A percentile compares a stretch with the other conserved stretches of the same genome.
These are phyloP conservation scores for Musa balbisiana DNA, from an alignment of 202 grass and related monocot genomes.

Conservation along the genomic window DNA sequence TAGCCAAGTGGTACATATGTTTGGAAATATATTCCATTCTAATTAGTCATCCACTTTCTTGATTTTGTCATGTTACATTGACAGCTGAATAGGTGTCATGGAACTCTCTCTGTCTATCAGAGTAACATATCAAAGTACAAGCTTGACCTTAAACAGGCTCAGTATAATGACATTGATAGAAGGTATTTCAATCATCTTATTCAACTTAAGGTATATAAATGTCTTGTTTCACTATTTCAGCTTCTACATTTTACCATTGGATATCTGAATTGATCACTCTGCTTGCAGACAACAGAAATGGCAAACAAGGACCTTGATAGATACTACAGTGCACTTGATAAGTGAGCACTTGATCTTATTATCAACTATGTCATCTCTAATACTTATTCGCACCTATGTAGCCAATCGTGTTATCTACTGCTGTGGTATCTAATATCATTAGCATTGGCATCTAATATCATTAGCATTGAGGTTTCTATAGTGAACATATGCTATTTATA, in stretches of 20 bases:
- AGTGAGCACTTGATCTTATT: slow-evolving; percentile 37
- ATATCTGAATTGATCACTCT: slow-evolving; percentile 17
- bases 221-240: slow-evolving; percentile 20
- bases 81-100: slow-evolving; percentile 86
- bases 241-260: slow-evolving; percentile 20
- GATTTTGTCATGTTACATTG: slow-evolving; percentile 27
- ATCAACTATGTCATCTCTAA: neutral
- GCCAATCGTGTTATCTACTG: slow-evolving; percentile 2
- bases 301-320: slow-evolving; percentile 95
- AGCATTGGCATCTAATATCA: slow-evolving; percentile 9
- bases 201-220: slow-evolving; percentile 76
- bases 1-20: neutral
- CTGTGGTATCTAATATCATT: slow-evolving; percentile 9
- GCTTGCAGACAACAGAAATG: slow-evolving; percentile 85
- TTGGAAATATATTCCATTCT: neutral
- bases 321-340: slow-evolving; percentile 90
- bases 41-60: neutral
- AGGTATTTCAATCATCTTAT: slow-evolving; percentile 85
- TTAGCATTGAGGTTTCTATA: too few relatives aligned
- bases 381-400: neutral
- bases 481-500: too few relatives aligned
- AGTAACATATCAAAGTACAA: slow-evolving; percentile 90
- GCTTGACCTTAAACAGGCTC: slow-evolving; percentile 82
- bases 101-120: slow-evolving; percentile 83
- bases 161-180: slow-evolving; percentile 91